Conservation (phyloP, 176 grass and related monocot species). For the Pharus latifolius region DNA sequence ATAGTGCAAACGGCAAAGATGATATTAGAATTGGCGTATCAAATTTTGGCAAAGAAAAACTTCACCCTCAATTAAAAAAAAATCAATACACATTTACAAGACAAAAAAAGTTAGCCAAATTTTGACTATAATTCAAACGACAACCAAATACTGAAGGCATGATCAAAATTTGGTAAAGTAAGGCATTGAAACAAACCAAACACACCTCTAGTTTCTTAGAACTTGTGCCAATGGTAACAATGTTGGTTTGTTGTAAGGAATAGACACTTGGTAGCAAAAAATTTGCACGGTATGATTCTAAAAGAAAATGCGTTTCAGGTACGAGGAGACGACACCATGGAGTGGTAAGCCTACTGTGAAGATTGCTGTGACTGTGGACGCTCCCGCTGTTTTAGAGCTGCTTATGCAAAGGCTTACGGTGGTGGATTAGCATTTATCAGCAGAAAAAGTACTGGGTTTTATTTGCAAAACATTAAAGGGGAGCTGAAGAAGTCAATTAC, state of each 20-base stretch:
- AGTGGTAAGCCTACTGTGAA: slow-evolving; percentile 54
- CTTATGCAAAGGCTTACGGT: slow-evolving; percentile 64
- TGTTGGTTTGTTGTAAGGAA: background rate
- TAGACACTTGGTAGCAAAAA: background rate
- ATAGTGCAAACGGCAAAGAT: too few relatives aligned
- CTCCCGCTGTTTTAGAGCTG: slow-evolving; percentile 43
- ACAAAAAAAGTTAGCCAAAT: too few relatives aligned
- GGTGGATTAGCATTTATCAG: background rate
- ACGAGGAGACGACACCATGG: slow-evolving; percentile 69
- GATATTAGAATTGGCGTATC: background rate
- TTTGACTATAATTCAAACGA: too few relatives aligned
- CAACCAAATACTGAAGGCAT: too few relatives aligned
- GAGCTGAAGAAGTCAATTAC: background rate
- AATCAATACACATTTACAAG: too few relatives aligned
- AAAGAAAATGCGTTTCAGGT: slow-evolving; percentile 25
- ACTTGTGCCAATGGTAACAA: too few relatives aligned
- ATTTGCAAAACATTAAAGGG: background rate
- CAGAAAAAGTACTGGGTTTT: background rate
- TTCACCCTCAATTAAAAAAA: background rate
- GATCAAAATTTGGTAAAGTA: too few relatives aligned
- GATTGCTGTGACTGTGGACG: slow-evolving; percentile 86
- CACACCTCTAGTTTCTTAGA: too few relatives aligned
- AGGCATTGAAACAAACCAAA: too few relatives aligned
- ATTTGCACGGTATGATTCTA: background rate
- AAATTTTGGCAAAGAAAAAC: background rate